phyloP scores from a whole-genome alignment of 441 rosid genomes.

The Adansonia gregorii region DNA sequence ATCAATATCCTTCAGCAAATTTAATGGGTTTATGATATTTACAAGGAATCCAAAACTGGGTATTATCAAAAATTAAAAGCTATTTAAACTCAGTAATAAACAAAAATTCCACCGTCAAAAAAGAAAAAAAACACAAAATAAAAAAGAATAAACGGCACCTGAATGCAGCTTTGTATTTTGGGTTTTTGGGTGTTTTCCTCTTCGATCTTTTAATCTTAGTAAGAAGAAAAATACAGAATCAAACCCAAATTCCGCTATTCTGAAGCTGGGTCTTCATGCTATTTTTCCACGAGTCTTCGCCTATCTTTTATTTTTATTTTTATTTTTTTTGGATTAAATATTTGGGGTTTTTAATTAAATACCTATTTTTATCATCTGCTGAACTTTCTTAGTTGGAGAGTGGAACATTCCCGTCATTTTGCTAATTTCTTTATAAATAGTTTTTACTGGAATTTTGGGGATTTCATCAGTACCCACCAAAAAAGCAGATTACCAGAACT shows the following conservation, averaged over 20 bases:
- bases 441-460: neutral
- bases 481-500: no score
- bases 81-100: neutral
- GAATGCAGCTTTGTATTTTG: conserved; percentile 19
- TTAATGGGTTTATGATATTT: neutral
- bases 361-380: neutral
- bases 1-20: conserved; percentile 13
- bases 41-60: conserved; percentile 12
- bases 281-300: neutral
- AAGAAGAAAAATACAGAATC: no score
- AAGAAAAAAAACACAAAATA: neutral
- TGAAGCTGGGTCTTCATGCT: neutral
- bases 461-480: neutral
- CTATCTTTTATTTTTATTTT: neutral
- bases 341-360: neutral
- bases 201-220: neutral
- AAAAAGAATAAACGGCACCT: conserved; percentile 21
- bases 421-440: no score
- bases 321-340: neutral
- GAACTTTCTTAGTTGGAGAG: neutral
- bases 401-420: neutral
- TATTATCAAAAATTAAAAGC: neutral
- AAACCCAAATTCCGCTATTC: conserved; percentile 21
- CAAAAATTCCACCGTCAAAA: neutral
- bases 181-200: neutral